A percentile compares a stretch with the other conserved stretches of the same genome.
Conservation (phyloP, 208 protist genomes). For the Giardia muris region DNA sequence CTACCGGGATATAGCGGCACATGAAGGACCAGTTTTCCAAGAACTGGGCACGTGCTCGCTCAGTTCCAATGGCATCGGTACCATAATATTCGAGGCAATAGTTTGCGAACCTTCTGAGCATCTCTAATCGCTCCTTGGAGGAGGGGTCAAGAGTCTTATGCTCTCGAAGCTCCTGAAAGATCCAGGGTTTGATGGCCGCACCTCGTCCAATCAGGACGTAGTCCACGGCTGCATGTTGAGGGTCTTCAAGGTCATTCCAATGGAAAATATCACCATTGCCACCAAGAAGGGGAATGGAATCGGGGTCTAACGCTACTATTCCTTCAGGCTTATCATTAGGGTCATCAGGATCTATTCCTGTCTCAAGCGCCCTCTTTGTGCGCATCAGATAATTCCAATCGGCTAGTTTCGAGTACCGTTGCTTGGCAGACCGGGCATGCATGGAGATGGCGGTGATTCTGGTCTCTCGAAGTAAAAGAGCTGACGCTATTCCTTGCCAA, state of each 20-base stretch:
- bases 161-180: conserved; percentile 43
- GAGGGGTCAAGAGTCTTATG: conserved; percentile 16
- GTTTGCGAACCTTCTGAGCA: conserved; percentile 27
- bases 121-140: conserved; percentile 35
- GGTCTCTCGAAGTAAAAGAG: neutral
- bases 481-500: neutral
- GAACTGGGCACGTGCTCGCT: conserved; percentile 36
- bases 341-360: neutral
- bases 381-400: conserved; percentile 37
- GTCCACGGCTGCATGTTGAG: conserved; percentile 1
- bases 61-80: conserved; percentile 16
- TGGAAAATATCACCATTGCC: conserved; percentile 35
- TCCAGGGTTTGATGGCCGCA: conserved; percentile 42
- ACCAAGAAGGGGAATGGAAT: neutral
- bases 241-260: neutral
- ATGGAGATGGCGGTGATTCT: neutral
- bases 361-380: neutral
- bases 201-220: conserved; percentile 34
- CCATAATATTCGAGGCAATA: conserved; percentile 41
- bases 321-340: neutral
- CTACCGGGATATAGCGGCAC: conserved; percentile 39
- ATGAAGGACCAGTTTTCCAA: conserved; percentile 41
- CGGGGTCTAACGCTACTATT: neutral
- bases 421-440: conserved; percentile 36
- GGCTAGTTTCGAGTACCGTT: conserved; percentile 37